Percentiles rank a stretch among this genome's conserved stretches.
Conservation (phyloP, 805 yeast species). For the Middelhovenomyces tepae region DNA sequence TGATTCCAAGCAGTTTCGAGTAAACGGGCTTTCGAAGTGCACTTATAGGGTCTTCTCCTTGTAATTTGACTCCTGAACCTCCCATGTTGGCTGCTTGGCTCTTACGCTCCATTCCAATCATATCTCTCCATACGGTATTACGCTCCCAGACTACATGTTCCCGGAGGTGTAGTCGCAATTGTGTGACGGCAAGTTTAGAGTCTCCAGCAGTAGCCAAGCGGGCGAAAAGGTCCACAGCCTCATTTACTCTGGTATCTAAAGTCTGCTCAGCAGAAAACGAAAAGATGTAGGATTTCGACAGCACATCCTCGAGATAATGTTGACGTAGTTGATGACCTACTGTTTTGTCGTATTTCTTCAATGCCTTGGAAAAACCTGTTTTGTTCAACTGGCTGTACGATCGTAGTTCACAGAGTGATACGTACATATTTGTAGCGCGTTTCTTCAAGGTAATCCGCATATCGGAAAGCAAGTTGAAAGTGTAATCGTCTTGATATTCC, state of each 20-base stretch:
- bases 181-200: constrained; percentile 38
- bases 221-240: constrained; percentile 48
- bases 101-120: constrained; percentile 83
- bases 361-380: constrained; percentile 83
- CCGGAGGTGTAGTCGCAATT: constrained; percentile 49
- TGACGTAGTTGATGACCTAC: constrained; percentile 51
- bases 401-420: constrained; percentile 69
- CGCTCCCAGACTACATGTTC: constrained; percentile 97
- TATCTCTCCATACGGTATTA: constrained; percentile 95
- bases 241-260: constrained; percentile 47
- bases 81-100: constrained; percentile 54
- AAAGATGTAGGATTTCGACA: constrained; percentile 49
- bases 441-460: constrained; percentile 56
- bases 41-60: constrained; percentile 19
- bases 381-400: constrained; percentile 76
- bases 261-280: constrained; percentile 35
- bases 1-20: constrained; percentile 12
- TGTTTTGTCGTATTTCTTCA: constrained; percentile 87
- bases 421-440: constrained; percentile 57
- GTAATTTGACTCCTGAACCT: constrained; percentile 18
- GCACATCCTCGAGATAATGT: constrained; percentile 42
- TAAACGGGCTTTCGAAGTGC: constrained; percentile 1
- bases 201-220: constrained; percentile 35
- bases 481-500: too few species aligned
- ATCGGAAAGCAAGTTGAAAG: constrained; percentile 38